These are phyloP conservation scores for Aspergillus sojae DNA, from an alignment of 2,329 filamentous ascomycete genomes.

Conservation along the genomic window DNA sequence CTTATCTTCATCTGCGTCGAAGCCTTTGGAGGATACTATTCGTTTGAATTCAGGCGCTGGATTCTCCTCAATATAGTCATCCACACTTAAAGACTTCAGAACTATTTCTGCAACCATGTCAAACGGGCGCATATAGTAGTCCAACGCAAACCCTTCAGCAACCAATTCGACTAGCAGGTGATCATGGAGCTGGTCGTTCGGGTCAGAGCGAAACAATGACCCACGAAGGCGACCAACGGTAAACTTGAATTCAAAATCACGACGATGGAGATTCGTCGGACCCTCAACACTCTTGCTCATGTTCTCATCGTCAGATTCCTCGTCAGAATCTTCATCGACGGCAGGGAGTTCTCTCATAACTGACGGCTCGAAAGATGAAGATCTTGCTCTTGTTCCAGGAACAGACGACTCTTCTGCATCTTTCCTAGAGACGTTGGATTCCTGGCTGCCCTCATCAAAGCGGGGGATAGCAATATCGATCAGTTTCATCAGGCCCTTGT, in stretches of 20 bases:
- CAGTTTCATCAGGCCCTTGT: slow-evolving; percentile 94
- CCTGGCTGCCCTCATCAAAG: slow-evolving; percentile 59
- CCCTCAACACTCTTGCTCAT: slow-evolving; percentile 45
- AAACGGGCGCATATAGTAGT: slow-evolving; percentile 84
- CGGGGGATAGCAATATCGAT: slow-evolving; percentile 94
- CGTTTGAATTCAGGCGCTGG: slow-evolving; percentile 91
- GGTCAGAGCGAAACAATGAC: slow-evolving; percentile 84
- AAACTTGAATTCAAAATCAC: slow-evolving; percentile 95
- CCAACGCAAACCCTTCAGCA: slow-evolving; percentile 82
- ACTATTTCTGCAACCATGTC: slow-evolving; percentile 94
- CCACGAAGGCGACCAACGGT: slow-evolving; percentile 92
- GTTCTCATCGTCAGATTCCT: slow-evolving; percentile 65
- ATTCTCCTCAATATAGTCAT: slow-evolving; percentile 90
- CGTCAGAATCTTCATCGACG: slow-evolving; percentile 67
- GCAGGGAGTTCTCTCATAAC: slow-evolving; percentile 75
- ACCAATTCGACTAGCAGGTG: slow-evolving; percentile 86
- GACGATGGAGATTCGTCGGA: slow-evolving; percentile 76
- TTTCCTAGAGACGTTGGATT: slow-evolving; percentile 37
- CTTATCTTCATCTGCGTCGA: slow-evolving; percentile 68
- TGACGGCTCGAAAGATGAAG: slow-evolving; percentile 74
- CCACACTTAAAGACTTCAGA: slow-evolving; percentile 81
- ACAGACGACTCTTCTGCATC: slow-evolving; percentile 34
- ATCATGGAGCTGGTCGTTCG: slow-evolving; percentile 74
- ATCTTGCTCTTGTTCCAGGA: slow-evolving; percentile 53
- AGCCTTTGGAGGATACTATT: slow-evolving; percentile 89